phyloP scores from a whole-genome alignment of 2,329 filamentous ascomycete genomes.

The Cladophialophora bantiana region DNA sequence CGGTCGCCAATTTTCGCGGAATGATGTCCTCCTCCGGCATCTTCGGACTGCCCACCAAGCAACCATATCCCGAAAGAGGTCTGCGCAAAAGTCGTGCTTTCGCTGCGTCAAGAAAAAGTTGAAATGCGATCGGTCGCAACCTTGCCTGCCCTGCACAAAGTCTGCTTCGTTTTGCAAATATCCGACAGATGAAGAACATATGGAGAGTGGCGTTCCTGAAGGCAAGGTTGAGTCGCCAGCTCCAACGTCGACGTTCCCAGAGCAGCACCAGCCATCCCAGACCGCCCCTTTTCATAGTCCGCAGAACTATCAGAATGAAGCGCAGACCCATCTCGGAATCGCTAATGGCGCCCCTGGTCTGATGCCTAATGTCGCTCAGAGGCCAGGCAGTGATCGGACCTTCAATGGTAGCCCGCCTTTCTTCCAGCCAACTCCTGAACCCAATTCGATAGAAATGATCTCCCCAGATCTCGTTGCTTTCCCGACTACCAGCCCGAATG shows the following conservation, averaged over 20 bases:
- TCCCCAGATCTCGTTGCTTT: slow-evolving; percentile 28
- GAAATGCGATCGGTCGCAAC: slow-evolving; percentile 30
- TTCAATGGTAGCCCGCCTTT: slow-evolving; percentile 17
- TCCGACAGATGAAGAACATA: slow-evolving; percentile 15
- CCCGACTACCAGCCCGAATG: slow-evolving; percentile 26
- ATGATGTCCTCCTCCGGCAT: slow-evolving; percentile 35
- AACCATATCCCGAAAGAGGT: slow-evolving; percentile 25
- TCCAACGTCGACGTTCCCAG: slow-evolving; percentile 3
- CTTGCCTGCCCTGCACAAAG: slow-evolving; percentile 29
- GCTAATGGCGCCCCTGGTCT: slow-evolving; percentile 5
- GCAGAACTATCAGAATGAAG: slow-evolving; percentile 4
- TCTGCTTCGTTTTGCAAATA: slow-evolving; percentile 27
- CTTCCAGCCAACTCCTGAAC: slow-evolving; percentile 23
- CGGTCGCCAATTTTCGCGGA: slow-evolving; percentile 33
- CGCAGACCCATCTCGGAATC: slow-evolving; percentile 4
- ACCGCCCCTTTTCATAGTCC: slow-evolving; percentile 11
- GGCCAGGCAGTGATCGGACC: slow-evolving; percentile 1
- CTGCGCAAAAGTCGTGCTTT: slow-evolving; percentile 34
- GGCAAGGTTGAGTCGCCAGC: slow-evolving; percentile 22
- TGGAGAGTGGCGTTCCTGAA: slow-evolving; percentile 2
- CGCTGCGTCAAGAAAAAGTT: slow-evolving; percentile 36
- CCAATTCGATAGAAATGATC: slow-evolving; percentile 23
- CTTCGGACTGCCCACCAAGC: slow-evolving; percentile 34
- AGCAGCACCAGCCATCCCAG: slow-evolving; percentile 10
- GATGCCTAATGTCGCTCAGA: slow-evolving; percentile 12